phyloP scores from a whole-genome alignment of 176 grass and related monocot species.

The Chrysopogon serrulatus region DNA sequence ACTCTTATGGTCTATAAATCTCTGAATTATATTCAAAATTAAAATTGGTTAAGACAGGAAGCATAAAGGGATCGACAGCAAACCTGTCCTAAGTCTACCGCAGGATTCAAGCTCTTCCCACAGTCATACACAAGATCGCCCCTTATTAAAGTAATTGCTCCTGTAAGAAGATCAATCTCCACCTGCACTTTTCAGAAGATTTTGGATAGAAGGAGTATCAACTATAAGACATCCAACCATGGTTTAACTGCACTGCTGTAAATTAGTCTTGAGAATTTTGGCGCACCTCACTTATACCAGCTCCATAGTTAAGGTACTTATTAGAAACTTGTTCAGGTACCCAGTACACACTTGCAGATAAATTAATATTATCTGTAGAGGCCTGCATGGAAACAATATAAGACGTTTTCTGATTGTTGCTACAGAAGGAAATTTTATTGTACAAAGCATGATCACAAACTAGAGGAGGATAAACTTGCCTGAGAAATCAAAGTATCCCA shows the following conservation, averaged over 20 bases:
- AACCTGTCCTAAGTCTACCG: conserved; percentile 75
- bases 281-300: conserved; percentile 50
- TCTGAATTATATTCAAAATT: background rate
- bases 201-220: background rate
- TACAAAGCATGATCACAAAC: background rate
- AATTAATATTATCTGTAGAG: conserved; percentile 34
- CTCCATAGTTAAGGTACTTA: conserved; percentile 68
- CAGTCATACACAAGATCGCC: conserved; percentile 68
- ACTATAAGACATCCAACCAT: background rate
- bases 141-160: conserved; percentile 51
- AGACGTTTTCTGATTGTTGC: background rate
- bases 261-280: background rate
- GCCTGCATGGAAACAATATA: conserved; percentile 33
- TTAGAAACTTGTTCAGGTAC: conserved; percentile 37
- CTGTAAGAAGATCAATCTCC: conserved; percentile 65
- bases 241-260: background rate
- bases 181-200: conserved; percentile 27
- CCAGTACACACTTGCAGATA: conserved; percentile 64
- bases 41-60: background rate
- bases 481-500: conserved; percentile 68
- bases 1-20: background rate
- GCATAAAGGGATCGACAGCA: background rate
- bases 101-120: conserved; percentile 75
- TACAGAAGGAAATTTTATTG: background rate
- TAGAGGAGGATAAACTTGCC: conserved; percentile 11